Evolutionary conservation across 306 rosid species (phyloP).

Genomic region (Ammopiptanthus mongolicus): DNA sequence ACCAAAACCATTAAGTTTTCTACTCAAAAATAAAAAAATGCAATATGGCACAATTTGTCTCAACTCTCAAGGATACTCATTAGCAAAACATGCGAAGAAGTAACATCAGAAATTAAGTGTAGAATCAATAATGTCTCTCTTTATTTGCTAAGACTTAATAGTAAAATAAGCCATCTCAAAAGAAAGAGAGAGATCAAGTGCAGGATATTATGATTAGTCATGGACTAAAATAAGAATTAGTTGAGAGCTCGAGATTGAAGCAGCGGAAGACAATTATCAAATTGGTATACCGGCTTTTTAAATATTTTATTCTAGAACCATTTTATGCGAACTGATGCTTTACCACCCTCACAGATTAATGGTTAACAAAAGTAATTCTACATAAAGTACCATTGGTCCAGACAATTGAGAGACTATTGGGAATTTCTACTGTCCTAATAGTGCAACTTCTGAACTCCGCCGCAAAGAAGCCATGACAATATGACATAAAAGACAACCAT

Average conservation of each 20-base stretch:
- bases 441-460: slow-evolving; percentile 6
- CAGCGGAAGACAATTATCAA: background rate
- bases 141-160: background rate
- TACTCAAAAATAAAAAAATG: background rate
- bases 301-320: background rate
- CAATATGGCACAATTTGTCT: background rate
- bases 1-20: background rate
- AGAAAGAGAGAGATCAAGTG: background rate
- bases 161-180: background rate
- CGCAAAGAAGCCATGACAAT: slow-evolving; percentile 16
- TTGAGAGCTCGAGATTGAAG: background rate
- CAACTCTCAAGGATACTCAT: background rate
- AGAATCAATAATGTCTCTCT: background rate
- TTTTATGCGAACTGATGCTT: background rate
- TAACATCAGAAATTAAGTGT: background rate
- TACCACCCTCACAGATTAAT: background rate
- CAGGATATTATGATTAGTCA: background rate
- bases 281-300: background rate
- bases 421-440: slow-evolving; percentile 11
- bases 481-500: slow-evolving; percentile 13
- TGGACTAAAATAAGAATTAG: background rate
- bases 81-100: background rate
- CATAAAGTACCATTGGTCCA: slow-evolving; percentile 4
- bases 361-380: background rate
- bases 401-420: slow-evolving; percentile 4